These are phyloP conservation scores for Heterobasidion occidentale DNA, from an alignment of 1,284 basidiomycete species.

Conservation along the genomic window DNA sequence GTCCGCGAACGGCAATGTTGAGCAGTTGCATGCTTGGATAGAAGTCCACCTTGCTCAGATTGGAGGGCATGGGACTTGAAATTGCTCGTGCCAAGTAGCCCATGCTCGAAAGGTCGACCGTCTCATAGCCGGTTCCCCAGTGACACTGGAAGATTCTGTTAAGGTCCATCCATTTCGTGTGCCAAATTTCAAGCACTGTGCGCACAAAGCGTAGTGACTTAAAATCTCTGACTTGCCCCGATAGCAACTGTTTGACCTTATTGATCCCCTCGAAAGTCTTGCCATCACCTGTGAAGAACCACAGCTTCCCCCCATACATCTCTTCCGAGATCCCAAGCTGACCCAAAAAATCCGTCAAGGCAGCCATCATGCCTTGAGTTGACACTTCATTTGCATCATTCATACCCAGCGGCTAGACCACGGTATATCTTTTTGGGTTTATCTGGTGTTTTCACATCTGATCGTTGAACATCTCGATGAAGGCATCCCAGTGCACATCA, in stretches of 20 bases:
- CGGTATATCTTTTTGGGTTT: slow-evolving; percentile 3
- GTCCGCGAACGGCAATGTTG: background rate
- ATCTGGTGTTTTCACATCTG: slow-evolving; percentile 6
- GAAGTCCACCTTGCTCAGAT: slow-evolving; percentile 9
- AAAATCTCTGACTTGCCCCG: background rate
- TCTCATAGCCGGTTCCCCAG: background rate
- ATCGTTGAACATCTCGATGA: background rate
- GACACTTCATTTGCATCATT: slow-evolving; percentile 11
- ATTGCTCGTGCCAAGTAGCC: slow-evolving; percentile 4
- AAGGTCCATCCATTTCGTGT: slow-evolving; percentile 14
- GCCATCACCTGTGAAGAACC: slow-evolving; percentile 10
- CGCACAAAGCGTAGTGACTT: slow-evolving; percentile 6
- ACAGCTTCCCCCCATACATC: background rate
- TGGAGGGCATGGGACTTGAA: background rate
- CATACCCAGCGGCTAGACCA: slow-evolving; percentile 10
- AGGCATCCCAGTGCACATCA: background rate
- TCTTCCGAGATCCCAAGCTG: slow-evolving; percentile 9
- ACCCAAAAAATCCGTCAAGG: slow-evolving; percentile 6
- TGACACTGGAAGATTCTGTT: slow-evolving; percentile 1
- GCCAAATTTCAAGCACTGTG: slow-evolving; percentile 11
- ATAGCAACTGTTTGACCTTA: slow-evolving; percentile 5
- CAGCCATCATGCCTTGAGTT: slow-evolving; percentile 9
- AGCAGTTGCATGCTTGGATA: background rate
- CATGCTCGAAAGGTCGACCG: slow-evolving; percentile 7
- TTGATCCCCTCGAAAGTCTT: slow-evolving; percentile 9